These are phyloP conservation scores for Pythium apleroticum DNA, from an alignment of 352 stramenopile genomes.

Conservation along the genomic window DNA sequence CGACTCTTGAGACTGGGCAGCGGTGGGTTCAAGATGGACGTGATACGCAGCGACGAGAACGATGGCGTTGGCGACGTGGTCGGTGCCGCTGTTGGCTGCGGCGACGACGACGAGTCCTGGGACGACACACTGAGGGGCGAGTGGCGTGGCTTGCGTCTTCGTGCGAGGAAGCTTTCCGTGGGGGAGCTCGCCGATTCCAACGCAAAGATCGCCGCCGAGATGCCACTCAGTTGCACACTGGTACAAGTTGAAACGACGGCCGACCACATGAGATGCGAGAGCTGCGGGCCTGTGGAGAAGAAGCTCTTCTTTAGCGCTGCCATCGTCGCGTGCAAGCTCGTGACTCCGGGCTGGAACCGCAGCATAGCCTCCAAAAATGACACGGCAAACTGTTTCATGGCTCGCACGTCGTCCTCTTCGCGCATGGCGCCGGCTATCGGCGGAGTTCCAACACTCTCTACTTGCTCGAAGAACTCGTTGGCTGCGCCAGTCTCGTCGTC, in stretches of 20 bases:
- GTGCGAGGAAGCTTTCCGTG: constrained; percentile 23
- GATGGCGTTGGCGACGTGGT: constrained; percentile 33
- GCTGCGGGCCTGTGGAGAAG: constrained; percentile 62
- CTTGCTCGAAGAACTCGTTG: constrained; percentile 29
- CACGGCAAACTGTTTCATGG: constrained; percentile 76
- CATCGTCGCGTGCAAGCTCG: constrained; percentile 50
- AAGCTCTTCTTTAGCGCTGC: constrained; percentile 68
- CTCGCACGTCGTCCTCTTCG: constrained; percentile 44
- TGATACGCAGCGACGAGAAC: constrained; percentile 74
- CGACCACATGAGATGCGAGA: constrained; percentile 79
- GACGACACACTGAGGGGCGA: constrained; percentile 18
- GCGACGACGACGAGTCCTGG: constrained; percentile 15
- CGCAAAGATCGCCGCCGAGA: constrained; percentile 63
- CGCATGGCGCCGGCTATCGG: constrained; percentile 9
- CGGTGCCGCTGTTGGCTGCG: neutral
- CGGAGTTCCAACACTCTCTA: constrained; percentile 4
- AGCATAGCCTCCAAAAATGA: constrained; percentile 66
- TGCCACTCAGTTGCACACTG: constrained; percentile 65
- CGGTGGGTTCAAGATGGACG: constrained; percentile 56
- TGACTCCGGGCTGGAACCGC: constrained; percentile 69
- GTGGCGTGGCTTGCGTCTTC: constrained; percentile 13
- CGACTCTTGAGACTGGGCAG: constrained; percentile 57
- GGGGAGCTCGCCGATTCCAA: constrained; percentile 29
- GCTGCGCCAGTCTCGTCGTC: constrained; percentile 17
- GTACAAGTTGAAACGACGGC: constrained; percentile 61